A percentile compares a stretch with the other conserved stretches of the same genome.
phyloP scores from a whole-genome alignment of 129 eudicot genomes.

The Artemisia argyi region DNA sequence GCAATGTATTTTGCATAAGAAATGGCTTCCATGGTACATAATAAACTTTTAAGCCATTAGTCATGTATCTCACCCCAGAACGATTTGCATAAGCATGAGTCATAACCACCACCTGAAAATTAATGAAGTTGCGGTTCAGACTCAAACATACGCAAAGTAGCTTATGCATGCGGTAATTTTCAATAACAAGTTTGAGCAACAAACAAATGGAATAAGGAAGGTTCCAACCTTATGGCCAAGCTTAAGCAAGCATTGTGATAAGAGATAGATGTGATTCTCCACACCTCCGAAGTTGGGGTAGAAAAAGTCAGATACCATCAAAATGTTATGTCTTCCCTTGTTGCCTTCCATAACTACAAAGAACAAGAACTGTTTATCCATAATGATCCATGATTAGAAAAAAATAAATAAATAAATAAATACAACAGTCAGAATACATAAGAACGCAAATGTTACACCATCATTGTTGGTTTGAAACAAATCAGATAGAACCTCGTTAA shows the following conservation, averaged over 20 bases:
- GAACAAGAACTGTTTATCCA: conserved; percentile 7
- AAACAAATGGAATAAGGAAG: too few species aligned
- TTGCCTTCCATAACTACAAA: conserved; percentile 34
- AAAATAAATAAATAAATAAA: too few species aligned
- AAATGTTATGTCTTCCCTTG: conserved; percentile 53
- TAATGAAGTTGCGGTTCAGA: not conserved
- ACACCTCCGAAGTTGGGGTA: conserved; percentile 98
- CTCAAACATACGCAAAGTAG: not conserved
- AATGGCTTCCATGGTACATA: conserved; percentile 96
- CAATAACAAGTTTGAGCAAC: not conserved
- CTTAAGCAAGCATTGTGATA: conserved; percentile 86
- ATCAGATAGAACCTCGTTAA: not conserved
- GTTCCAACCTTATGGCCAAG: conserved; percentile 97
- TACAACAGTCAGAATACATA: not conserved
- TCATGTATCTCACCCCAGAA: conserved; percentile 94
- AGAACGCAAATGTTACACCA: not conserved
- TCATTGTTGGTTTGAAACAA: not conserved
- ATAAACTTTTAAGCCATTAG: conserved; percentile 90
- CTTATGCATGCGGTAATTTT: not conserved
- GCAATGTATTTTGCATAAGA: conserved; percentile 88
- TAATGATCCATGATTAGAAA: not conserved
- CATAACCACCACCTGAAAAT: conserved; percentile 84
- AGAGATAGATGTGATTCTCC: conserved; percentile 93
- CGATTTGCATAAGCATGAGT: conserved; percentile 89
- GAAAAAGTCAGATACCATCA: conserved; percentile 98